Evolutionary conservation across 805 yeast genomes (phyloP).

Genomic region (Lipomyces orientalis): DNA sequence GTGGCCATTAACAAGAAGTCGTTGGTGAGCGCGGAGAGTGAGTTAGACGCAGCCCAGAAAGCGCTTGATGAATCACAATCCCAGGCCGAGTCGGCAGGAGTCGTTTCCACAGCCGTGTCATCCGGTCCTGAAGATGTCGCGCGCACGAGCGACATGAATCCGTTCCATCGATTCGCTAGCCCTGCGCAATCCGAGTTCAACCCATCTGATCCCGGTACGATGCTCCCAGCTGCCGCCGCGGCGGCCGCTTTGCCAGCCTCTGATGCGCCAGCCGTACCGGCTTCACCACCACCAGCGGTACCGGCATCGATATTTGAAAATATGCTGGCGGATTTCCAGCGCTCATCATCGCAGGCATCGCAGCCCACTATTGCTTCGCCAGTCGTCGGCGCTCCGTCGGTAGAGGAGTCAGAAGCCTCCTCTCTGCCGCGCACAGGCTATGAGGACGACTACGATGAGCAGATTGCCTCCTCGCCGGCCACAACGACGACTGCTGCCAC

Average conservation of each 20-base stretch:
- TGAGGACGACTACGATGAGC: slow-evolving; percentile 27
- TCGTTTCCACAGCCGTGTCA: slow-evolving; percentile 24
- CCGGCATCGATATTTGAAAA: slow-evolving; percentile 20
- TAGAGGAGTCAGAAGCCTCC: slow-evolving; percentile 22
- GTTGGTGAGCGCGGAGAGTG: slow-evolving; percentile 64
- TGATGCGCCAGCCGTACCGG: not conserved
- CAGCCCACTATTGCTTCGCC: not conserved
- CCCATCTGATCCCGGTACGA: not conserved
- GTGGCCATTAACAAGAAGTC: slow-evolving; percentile 72
- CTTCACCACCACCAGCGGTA: slow-evolving; percentile 27
- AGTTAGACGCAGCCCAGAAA: slow-evolving; percentile 52
- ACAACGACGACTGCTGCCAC: slow-evolving; percentile 31
- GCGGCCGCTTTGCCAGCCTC: slow-evolving; percentile 32
- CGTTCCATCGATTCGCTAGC: slow-evolving; percentile 36
- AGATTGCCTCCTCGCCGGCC: slow-evolving; percentile 27
- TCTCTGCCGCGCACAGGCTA: slow-evolving; percentile 24
- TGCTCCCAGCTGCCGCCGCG: not conserved
- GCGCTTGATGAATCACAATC: slow-evolving; percentile 46
- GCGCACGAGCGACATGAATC: slow-evolving; percentile 15
- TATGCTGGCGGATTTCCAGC: slow-evolving; percentile 25
- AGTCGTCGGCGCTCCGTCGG: slow-evolving; percentile 10
- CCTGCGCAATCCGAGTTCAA: slow-evolving; percentile 10
- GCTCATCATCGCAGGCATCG: not conserved
- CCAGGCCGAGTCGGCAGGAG: slow-evolving; percentile 22
- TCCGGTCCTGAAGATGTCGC: not conserved